Conservation (phyloP, 805 yeast genomes). For the Lipomyces anomalus region DNA sequence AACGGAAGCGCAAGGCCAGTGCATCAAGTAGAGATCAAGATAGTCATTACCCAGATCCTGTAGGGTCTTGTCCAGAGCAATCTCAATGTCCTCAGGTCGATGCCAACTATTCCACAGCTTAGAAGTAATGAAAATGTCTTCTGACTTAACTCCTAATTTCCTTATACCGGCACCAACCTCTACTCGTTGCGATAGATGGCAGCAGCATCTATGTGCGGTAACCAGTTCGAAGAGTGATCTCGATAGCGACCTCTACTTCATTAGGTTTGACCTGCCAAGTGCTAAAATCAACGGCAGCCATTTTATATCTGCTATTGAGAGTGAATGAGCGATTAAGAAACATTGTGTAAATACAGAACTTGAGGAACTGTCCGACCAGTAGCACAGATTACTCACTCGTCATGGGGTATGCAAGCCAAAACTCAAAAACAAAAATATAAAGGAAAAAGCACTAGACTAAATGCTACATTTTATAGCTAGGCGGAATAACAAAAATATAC, state of each 20-base stretch:
- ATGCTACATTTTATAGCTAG: too few species aligned
- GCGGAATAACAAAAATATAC: too few species aligned
- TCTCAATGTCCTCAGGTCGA: slow-evolving; percentile 32
- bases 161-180: slow-evolving; percentile 34
- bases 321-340: slow-evolving; percentile 28
- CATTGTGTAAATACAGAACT: background rate
- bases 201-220: slow-evolving; percentile 72
- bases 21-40: slow-evolving; percentile 69
- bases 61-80: slow-evolving; percentile 54
- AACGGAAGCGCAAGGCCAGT: slow-evolving; percentile 67
- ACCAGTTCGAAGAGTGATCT: slow-evolving; percentile 56
- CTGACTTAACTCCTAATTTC: slow-evolving; percentile 5
- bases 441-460: too few species aligned
- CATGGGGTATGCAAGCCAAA: too few species aligned
- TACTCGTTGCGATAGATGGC: slow-evolving; percentile 58
- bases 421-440: too few species aligned
- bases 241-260: slow-evolving; percentile 47
- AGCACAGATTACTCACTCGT: too few species aligned
- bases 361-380: too few species aligned
- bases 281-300: slow-evolving; percentile 67
- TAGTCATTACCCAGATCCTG: slow-evolving; percentile 61
- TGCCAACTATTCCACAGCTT: slow-evolving; percentile 35
- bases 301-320: slow-evolving; percentile 49
- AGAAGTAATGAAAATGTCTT: slow-evolving; percentile 6
- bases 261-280: slow-evolving; percentile 50